A percentile compares a stretch with the other conserved stretches of the same genome.
Conservation (phyloP, 2,329 filamentous ascomycete genomes). For the Verticillium isaacii region DNA sequence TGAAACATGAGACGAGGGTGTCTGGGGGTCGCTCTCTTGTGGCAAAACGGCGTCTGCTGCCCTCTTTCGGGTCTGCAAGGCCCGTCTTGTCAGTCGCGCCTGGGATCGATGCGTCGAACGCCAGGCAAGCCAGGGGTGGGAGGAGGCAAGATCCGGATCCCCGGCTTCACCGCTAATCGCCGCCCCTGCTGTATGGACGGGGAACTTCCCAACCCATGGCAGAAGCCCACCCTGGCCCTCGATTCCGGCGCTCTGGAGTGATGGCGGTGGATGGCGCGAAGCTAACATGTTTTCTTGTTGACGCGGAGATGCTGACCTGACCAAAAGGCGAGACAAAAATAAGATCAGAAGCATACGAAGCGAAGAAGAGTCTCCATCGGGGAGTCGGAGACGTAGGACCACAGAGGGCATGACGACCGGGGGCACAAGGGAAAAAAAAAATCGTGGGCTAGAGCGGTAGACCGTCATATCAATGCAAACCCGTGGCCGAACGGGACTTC, state of each 20-base stretch:
- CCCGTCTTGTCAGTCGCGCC: background rate
- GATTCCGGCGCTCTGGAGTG: background rate
- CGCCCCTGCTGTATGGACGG: background rate
- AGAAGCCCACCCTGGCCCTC: background rate
- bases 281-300: background rate
- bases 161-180: constrained; percentile 1
- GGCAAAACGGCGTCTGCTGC: background rate
- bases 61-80: background rate
- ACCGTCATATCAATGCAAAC: background rate
- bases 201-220: background rate
- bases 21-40: background rate
- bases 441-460: background rate
- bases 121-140: background rate
- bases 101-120: background rate
- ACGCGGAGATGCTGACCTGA: background rate
- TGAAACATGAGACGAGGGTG: background rate
- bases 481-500: background rate
- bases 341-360: background rate
- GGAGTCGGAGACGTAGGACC: background rate
- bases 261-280: background rate
- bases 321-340: background rate
- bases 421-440: background rate
- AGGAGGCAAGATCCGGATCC: background rate
- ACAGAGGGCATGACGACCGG: background rate
- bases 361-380: background rate